Percentiles rank a stretch among this genome's conserved stretches.
Conservation (phyloP, 2,329 filamentous ascomycete species). For the Davidsoniella virescens region DNA sequence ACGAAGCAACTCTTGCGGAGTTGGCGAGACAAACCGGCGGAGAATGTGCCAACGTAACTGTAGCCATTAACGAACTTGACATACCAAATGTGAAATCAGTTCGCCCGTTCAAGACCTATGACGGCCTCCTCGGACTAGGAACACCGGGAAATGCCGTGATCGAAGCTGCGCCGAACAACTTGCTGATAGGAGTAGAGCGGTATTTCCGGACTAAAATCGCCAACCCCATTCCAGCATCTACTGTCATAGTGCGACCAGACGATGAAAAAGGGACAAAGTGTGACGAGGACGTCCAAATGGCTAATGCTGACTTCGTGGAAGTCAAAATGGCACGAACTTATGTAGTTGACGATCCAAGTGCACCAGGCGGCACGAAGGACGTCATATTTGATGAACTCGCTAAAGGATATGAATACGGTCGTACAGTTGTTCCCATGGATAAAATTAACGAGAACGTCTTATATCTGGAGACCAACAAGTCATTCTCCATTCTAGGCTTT, state of each 20-base stretch:
- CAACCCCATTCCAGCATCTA: constrained; percentile 57
- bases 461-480: constrained; percentile 61
- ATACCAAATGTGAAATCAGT: constrained; percentile 60
- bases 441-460: constrained; percentile 77
- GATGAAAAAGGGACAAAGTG: constrained; percentile 19
- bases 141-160: constrained; percentile 33
- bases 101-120: constrained; percentile 64
- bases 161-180: constrained; percentile 30
- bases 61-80: constrained; percentile 67
- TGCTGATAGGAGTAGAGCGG: constrained; percentile 75
- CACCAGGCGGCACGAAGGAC: constrained; percentile 64
- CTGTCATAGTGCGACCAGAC: constrained; percentile 47
- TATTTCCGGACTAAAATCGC: constrained; percentile 78
- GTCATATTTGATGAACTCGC: constrained; percentile 69
- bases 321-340: constrained; percentile 72
- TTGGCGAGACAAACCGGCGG: constrained; percentile 51
- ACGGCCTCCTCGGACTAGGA: constrained; percentile 65
- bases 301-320: constrained; percentile 35
- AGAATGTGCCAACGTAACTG: constrained; percentile 65
- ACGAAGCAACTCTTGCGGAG: constrained; percentile 56
- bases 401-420: constrained; percentile 88
- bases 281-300: constrained; percentile 33
- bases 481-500: constrained; percentile 76
- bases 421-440: constrained; percentile 78
- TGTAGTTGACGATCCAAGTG: constrained; percentile 57